Conservation (phyloP, 2,329 filamentous ascomycete species). For the Hansfordia pulvinata region DNA sequence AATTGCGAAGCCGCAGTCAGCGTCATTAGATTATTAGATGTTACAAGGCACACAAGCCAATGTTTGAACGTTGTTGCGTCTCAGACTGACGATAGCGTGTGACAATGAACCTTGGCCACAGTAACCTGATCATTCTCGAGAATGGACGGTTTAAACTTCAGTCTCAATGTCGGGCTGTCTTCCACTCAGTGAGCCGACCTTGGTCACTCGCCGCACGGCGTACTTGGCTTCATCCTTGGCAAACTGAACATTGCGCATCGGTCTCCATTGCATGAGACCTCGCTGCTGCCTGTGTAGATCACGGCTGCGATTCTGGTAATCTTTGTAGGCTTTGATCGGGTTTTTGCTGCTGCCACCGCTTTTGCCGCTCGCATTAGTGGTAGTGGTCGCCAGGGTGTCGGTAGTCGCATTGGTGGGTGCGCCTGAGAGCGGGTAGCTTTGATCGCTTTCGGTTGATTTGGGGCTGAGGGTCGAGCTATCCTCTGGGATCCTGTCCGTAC, state of each 20-base stretch:
- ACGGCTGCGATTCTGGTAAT: conserved; percentile 54
- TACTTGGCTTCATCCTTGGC: conserved; percentile 79
- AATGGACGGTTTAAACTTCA: conserved; percentile 31
- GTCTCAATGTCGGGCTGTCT: conserved; percentile 84
- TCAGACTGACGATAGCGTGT: too few species aligned
- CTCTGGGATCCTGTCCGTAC: conserved; percentile 10
- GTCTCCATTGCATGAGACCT: conserved; percentile 91
- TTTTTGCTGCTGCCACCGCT: conserved; percentile 29
- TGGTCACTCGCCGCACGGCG: conserved; percentile 61
- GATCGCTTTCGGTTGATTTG: conserved; percentile 3
- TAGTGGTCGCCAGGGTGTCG: conserved; percentile 3
- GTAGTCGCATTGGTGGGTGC: conserved; percentile 11
- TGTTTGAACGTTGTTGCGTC: too few species aligned
- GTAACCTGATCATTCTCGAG: background rate
- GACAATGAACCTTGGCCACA: too few species aligned
- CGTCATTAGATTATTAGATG: too few species aligned
- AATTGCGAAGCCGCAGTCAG: too few species aligned
- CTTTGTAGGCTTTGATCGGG: conserved; percentile 42
- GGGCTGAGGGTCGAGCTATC: conserved; percentile 23
- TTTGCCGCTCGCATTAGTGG: conserved; percentile 14
- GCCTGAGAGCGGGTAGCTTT: conserved; percentile 5
- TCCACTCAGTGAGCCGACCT: conserved; percentile 64
- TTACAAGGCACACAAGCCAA: too few species aligned
- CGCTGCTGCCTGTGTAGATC: conserved; percentile 75
- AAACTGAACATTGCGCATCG: conserved; percentile 73